Evolutionary conservation across 805 yeast species (phyloP).

Genomic region (Ogataea populi-albae): DNA sequence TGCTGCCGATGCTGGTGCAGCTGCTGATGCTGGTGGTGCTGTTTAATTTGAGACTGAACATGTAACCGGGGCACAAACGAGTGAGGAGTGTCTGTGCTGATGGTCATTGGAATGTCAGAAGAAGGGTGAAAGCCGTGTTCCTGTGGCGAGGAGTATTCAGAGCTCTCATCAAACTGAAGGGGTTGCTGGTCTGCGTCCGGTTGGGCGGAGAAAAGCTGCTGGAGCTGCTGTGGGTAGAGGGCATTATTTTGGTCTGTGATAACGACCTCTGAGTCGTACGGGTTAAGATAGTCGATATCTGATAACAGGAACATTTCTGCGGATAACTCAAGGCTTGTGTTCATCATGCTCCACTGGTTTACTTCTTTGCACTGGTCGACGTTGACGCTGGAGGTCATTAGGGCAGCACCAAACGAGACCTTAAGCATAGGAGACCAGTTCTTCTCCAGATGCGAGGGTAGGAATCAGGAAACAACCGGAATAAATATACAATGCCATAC

Average conservation of each 20-base stretch:
- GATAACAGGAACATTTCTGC: conserved; percentile 10
- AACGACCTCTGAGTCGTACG: not conserved
- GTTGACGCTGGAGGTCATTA: not conserved
- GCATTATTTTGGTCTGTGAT: not conserved
- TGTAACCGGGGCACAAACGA: not conserved
- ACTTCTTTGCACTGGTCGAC: not conserved
- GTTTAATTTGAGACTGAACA: conserved; percentile 7
- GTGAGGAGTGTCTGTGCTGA: not conserved
- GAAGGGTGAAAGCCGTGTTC: not conserved
- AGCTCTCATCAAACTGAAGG: conserved; percentile 8
- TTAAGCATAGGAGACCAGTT: too few species aligned
- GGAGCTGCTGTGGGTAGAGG: conserved; percentile 2
- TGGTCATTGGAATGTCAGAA: conserved; percentile 1
- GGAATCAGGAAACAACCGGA: too few species aligned
- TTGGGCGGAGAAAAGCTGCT: conserved; percentile 1
- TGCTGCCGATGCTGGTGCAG: conserved; percentile 4
- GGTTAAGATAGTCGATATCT: conserved; percentile 12
- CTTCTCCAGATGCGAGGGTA: too few species aligned
- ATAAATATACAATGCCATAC: too few species aligned
- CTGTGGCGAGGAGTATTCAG: too few species aligned
- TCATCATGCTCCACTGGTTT: conserved; percentile 1
- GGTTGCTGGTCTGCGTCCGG: conserved; percentile 11
- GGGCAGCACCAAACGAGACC: not conserved
- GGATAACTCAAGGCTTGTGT: not conserved
- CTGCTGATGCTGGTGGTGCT: conserved; percentile 4